Percentiles rank a stretch among this genome's conserved stretches.
phyloP scores from a whole-genome alignment of 306 rosid species.

The Pyrus communis region DNA sequence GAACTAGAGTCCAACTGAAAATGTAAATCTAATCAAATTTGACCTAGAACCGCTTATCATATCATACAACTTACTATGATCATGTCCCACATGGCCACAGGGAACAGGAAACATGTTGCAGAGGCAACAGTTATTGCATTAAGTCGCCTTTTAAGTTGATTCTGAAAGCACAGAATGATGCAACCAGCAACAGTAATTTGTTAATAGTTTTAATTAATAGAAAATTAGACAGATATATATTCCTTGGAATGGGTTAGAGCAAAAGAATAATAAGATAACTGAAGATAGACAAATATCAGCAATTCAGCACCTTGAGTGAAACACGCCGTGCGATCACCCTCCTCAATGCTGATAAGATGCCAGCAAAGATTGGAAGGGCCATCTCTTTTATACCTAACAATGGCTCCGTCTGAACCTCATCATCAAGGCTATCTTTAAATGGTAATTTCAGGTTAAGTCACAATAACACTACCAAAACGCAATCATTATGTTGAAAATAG shows the following conservation, averaged over 20 bases:
- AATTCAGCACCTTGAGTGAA: conserved; percentile 71
- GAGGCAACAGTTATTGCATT: conserved; percentile 91
- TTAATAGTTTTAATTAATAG: conserved; percentile 12
- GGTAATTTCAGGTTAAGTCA: conserved; percentile 76
- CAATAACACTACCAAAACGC: conserved; percentile 11
- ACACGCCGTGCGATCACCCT: conserved; percentile 94
- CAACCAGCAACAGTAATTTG: conserved; percentile 14
- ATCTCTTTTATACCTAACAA: conserved; percentile 65
- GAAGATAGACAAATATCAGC: neutral
- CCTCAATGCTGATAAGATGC: conserved; percentile 79
- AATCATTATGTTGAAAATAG: neutral
- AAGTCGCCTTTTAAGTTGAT: conserved; percentile 93
- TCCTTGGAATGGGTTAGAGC: conserved; percentile 13
- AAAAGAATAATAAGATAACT: neutral
- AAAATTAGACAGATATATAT: conserved; percentile 3
- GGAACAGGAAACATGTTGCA: conserved; percentile 95
- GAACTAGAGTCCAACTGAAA: conserved; percentile 9
- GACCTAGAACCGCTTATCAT: neutral
- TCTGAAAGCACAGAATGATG: conserved; percentile 44
- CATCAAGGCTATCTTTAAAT: conserved; percentile 52
- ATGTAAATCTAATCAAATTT: conserved; percentile 6
- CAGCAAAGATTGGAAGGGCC: conserved; percentile 76
- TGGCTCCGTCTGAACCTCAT: conserved; percentile 53
- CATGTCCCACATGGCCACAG: conserved; percentile 91
- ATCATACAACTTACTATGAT: conserved; percentile 62